phyloP scores from a whole-genome alignment of 2,329 filamentous ascomycete species.

The Ilyonectria robusta region DNA sequence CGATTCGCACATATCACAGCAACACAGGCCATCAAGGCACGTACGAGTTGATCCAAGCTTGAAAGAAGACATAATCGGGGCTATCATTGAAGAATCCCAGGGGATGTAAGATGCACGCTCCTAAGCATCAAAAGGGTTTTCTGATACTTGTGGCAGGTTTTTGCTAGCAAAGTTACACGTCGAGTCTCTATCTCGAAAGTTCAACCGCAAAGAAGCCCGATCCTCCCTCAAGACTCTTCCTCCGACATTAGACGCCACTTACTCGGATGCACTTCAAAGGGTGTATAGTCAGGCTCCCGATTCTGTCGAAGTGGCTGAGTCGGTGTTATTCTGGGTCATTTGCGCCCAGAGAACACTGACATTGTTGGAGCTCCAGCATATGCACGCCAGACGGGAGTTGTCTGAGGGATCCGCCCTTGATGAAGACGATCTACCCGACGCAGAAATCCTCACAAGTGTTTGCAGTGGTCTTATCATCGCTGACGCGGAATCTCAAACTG shows the following conservation, averaged over 20 bases:
- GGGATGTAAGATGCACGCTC: neutral
- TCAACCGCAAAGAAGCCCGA: conserved; percentile 9
- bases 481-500: neutral
- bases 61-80: neutral
- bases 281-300: neutral
- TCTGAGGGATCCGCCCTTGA: neutral
- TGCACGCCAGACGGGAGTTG: conserved; percentile 1
- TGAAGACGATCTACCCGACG: neutral
- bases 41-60: conserved; percentile 2
- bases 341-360: neutral
- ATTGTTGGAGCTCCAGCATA: conserved; percentile 15
- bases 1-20: neutral
- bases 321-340: conserved; percentile 17
- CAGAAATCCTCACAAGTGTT: neutral
- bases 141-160: neutral
- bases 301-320: conserved; percentile 14
- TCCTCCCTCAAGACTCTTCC: neutral
- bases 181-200: conserved; percentile 1
- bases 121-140: too few relatives aligned
- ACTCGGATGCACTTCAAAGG: conserved; percentile 1
- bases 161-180: conserved; percentile 3
- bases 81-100: conserved; percentile 7
- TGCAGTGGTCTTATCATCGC: neutral
- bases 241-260: neutral
- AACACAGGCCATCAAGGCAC: conserved; percentile 4